Percentiles rank a stretch among this genome's conserved stretches.
phyloP scores from a whole-genome alignment of 192 early-diverging fungal species.

The Rhizoclosmatium sp. region DNA sequence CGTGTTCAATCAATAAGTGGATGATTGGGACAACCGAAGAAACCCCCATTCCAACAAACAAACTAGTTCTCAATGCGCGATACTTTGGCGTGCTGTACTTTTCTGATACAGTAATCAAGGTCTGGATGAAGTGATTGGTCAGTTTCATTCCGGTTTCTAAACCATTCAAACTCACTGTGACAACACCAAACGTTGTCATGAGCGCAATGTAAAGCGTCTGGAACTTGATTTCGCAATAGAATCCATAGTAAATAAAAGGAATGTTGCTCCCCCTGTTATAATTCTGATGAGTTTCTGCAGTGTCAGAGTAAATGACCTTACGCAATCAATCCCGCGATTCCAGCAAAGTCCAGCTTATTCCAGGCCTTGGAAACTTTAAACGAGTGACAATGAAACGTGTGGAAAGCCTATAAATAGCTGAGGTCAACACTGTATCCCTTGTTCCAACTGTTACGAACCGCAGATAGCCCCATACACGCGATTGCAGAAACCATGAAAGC shows the following conservation, averaged over 20 bases:
- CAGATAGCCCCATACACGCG: slow-evolving; percentile 80
- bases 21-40: slow-evolving; percentile 75
- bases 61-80: slow-evolving; percentile 76
- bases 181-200: slow-evolving; percentile 68
- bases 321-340: slow-evolving; percentile 85
- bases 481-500: slow-evolving; percentile 79
- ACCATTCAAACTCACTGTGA: slow-evolving; percentile 56
- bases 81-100: slow-evolving; percentile 78
- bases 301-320: slow-evolving; percentile 54
- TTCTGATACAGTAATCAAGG: slow-evolving; percentile 62
- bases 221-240: slow-evolving; percentile 66
- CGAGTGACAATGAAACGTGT: slow-evolving; percentile 89
- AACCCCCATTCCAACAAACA: slow-evolving; percentile 85
- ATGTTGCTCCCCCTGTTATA: slow-evolving; percentile 47
- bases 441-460: slow-evolving; percentile 23
- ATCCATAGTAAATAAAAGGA: slow-evolving; percentile 60
- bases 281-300: not conserved
- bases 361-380: slow-evolving; percentile 66
- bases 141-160: not conserved
- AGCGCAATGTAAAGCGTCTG: slow-evolving; percentile 64
- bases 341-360: slow-evolving; percentile 94
- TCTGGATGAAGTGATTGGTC: slow-evolving; percentile 34
- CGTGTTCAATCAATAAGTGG: slow-evolving; percentile 57
- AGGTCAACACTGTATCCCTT: not conserved
- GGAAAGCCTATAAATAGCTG: slow-evolving; percentile 2